phyloP scores from a whole-genome alignment of 2,329 filamentous ascomycete genomes.

The Penicillium glabrum region DNA sequence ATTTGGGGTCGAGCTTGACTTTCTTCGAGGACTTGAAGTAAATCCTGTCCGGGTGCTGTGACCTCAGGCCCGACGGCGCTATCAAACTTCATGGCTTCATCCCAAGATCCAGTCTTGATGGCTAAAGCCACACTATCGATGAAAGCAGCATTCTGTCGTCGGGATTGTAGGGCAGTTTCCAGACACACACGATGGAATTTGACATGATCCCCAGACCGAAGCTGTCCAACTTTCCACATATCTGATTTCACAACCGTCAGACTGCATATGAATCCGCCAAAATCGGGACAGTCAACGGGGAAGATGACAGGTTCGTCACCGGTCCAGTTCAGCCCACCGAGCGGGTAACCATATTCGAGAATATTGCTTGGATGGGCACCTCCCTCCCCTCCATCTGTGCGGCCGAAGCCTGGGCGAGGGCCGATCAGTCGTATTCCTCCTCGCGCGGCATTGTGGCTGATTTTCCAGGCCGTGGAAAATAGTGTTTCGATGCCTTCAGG shows the following conservation, averaged over 20 bases:
- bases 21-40: not conserved
- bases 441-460: not conserved
- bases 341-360: constrained; percentile 58
- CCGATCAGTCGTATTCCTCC: not conserved
- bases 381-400: constrained; percentile 61
- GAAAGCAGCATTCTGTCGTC: not conserved
- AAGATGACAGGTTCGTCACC: constrained; percentile 46
- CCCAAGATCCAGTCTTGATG: not conserved
- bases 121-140: not conserved
- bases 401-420: constrained; percentile 23
- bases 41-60: not conserved
- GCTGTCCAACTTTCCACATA: constrained; percentile 62
- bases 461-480: not conserved
- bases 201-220: constrained; percentile 59
- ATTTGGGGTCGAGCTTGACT: not conserved
- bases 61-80: not conserved
- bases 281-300: constrained; percentile 58
- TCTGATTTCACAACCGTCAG: constrained; percentile 59
- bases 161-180: constrained; percentile 47
- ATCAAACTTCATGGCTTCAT: not conserved
- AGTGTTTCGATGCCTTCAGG: constrained; percentile 54
- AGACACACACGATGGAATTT: constrained; percentile 53
- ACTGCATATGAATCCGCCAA: constrained; percentile 60
- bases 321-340: not conserved
- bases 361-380: constrained; percentile 63